Evolutionary conservation across 2,329 filamentous ascomycete species (phyloP), one percentile per base, ranked within the genome.

Genomic region (Colletotrichum agaves): DNA sequence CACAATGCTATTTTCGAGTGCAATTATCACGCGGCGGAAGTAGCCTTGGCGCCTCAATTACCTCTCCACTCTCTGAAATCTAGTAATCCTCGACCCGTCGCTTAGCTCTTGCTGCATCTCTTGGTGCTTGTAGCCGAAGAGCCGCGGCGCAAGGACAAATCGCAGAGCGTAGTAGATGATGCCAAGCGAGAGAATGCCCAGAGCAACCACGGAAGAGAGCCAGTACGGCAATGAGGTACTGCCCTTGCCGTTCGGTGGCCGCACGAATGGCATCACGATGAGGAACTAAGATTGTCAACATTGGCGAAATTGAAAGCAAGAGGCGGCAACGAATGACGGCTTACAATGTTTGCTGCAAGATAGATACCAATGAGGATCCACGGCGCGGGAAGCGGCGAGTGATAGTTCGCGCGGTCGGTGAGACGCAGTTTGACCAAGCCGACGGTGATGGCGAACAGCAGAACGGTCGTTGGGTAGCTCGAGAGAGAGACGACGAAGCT

Each of bases 251-350:
- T 66, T 61, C 1, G 66, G 62, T 0, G 62, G 66, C 17, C 66
- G 27, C 11, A 66, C 62, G 4, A 69, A 69, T 1, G 57, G 66
- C 66, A 69, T 69, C 2, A 69, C 44, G 13, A 65, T 58, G 5
- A 69, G 35, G 62, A 69, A 66, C 66, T 66, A 7, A 8, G 0
- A 12, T 4, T 1, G 41, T 61, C 4, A 60, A 39, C 13, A n/a
- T 3, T 70, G 3, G 72, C 59, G 10, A 74, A 73, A 43, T 66
- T 73, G 57, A 74, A 74, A 15, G 70, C 71, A 13, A 73, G n/a
- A n/a, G n/a, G 72, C 3, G 0, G 72, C 72, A 0, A n/a, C n/a
- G n/a, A n/a, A n/a, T n/a, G n/a, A n/a, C n/a, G n/a, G 47, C 66
- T 53, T 8, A 69, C 57, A 0, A 61, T 61, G 13, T 66, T 69